Evolutionary conservation across 169 alveolate genomes (phyloP).

Genomic region (Eimeria falciformis): DNA sequence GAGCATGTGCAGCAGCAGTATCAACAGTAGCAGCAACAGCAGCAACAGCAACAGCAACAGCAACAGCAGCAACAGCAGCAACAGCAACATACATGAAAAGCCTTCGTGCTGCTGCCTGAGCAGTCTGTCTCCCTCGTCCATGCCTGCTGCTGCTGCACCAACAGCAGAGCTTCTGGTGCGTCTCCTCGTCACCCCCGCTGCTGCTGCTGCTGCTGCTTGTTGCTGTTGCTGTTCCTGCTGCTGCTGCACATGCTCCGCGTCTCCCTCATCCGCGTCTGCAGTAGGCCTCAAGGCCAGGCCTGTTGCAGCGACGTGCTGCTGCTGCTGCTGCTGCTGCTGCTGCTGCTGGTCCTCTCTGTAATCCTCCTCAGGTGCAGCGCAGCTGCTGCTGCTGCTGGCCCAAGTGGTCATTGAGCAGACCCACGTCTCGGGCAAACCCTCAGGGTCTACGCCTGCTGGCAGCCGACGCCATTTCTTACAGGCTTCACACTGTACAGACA

Average conservation of each 20-base stretch:
- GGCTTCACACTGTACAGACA: slow-evolving; percentile 58
- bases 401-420: slow-evolving; percentile 60
- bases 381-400: slow-evolving; percentile 22
- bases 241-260: neutral
- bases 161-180: neutral
- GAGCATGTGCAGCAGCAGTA: neutral
- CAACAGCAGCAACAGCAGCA: neutral
- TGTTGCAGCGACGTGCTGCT: neutral
- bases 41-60: neutral
- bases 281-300: neutral
- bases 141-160: neutral
- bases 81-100: neutral
- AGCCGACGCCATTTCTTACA: slow-evolving; percentile 72
- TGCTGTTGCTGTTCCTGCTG: neutral
- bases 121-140: neutral
- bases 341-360: slow-evolving; percentile 55
- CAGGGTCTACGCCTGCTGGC: slow-evolving; percentile 68
- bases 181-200: slow-evolving; percentile 1
- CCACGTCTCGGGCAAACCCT: slow-evolving; percentile 67
- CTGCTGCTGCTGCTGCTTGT: neutral
- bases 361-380: slow-evolving; percentile 65
- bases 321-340: slow-evolving; percentile 10
- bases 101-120: neutral
- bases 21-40: neutral
- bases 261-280: neutral